phyloP scores from a whole-genome alignment of 2,329 filamentous ascomycete species.

The Emericellopsis atlantica region DNA sequence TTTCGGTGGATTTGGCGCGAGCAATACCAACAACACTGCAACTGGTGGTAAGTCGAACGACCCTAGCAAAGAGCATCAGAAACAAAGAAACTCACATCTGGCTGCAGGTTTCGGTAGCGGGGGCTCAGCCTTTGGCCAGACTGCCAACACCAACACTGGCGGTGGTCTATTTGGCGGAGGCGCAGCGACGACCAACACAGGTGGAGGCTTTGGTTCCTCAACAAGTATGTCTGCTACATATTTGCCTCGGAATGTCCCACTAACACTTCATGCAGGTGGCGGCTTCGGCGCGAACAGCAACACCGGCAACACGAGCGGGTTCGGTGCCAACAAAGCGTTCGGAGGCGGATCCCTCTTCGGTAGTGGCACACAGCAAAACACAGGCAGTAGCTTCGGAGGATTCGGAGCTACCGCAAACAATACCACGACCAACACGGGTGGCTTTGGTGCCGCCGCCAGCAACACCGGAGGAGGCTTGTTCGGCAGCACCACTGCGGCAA shows the following conservation, averaged over 20 bases:
- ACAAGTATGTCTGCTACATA: no score
- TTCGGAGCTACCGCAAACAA: conserved; percentile 21
- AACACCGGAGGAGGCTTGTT: conserved; percentile 35
- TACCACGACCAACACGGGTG: conserved; percentile 16
- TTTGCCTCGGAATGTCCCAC: no score
- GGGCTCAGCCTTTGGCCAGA: neutral
- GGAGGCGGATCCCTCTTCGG: conserved; percentile 1
- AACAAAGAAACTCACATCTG: no score
- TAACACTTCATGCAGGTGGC: no score
- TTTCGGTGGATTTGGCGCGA: conserved; percentile 30
- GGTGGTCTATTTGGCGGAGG: conserved; percentile 31
- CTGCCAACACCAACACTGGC: conserved; percentile 13
- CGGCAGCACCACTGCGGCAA: conserved; percentile 29
- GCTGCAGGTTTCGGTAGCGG: neutral
- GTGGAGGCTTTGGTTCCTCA: no score
- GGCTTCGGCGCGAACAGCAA: conserved; percentile 16
- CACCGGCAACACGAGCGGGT: conserved; percentile 4
- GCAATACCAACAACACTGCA: conserved; percentile 5
- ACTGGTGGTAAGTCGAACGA: conserved; percentile 2
- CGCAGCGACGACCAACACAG: no score
- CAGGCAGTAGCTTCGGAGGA: conserved; percentile 21
- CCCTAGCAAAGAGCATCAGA: neutral
- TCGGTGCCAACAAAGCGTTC: conserved; percentile 9
- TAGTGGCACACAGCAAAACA: no score
- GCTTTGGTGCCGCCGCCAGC: conserved; percentile 24